Evolutionary conservation across 2,329 filamentous ascomycete species (phyloP).

Genomic region (Chrysoporthe cubensis): DNA sequence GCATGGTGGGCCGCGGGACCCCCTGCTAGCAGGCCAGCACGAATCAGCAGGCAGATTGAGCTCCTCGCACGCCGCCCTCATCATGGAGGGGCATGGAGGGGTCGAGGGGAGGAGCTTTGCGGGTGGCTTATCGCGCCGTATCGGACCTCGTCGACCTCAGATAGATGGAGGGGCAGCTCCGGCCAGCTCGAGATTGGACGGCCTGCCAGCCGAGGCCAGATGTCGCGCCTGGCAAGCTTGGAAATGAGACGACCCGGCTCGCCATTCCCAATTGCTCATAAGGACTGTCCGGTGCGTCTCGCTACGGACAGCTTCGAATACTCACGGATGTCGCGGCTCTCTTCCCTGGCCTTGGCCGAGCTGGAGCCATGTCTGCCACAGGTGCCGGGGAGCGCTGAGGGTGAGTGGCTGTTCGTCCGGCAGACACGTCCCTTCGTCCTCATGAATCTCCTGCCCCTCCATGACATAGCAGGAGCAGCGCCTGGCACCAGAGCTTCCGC

Average conservation of each 20-base stretch:
- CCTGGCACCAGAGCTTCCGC: slow-evolving; percentile 15
- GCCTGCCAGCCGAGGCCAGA: slow-evolving; percentile 18
- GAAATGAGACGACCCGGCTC: slow-evolving; percentile 13
- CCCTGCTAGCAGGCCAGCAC: slow-evolving; percentile 16
- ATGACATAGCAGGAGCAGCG: neutral
- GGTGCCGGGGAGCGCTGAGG: neutral
- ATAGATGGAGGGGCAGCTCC: slow-evolving; percentile 26
- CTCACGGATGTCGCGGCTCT: neutral
- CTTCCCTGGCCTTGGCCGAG: neutral
- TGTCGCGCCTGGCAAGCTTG: slow-evolving; percentile 19
- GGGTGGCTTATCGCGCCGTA: slow-evolving; percentile 22
- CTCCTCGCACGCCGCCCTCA: slow-evolving; percentile 13
- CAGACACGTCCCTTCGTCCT: neutral
- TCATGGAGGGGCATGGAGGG: slow-evolving; percentile 29
- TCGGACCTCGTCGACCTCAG: slow-evolving; percentile 9
- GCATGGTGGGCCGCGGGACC: neutral
- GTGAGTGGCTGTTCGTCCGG: neutral
- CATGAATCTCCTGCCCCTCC: slow-evolving; percentile 15
- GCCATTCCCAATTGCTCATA: slow-evolving; percentile 24
- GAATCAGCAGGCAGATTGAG: slow-evolving; percentile 14
- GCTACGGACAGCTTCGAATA: neutral
- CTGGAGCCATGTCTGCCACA: neutral
- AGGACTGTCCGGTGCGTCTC: slow-evolving; percentile 24
- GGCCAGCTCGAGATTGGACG: slow-evolving; percentile 22
- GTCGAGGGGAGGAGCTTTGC: slow-evolving; percentile 18